These are phyloP conservation scores for Suillus decipiens DNA, from an alignment of 768 basidiomycete genomes.

Conservation along the genomic window DNA sequence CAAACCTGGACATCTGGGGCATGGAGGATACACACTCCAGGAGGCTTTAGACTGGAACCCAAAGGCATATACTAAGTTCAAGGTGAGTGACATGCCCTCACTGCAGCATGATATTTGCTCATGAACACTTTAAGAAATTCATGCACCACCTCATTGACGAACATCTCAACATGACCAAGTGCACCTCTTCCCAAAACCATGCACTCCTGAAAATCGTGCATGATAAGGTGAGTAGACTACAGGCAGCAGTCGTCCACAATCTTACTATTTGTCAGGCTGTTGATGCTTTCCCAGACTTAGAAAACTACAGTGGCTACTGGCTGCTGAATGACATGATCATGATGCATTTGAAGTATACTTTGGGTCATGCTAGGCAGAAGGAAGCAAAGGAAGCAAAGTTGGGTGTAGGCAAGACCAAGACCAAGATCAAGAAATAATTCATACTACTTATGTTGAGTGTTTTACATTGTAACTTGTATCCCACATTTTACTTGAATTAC, in stretches of 20 bases:
- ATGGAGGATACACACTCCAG: conserved; percentile 28
- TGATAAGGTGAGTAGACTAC: background rate
- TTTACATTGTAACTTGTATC: no score
- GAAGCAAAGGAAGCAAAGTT: background rate
- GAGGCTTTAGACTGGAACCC: conserved; percentile 21
- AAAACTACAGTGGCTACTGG: conserved; percentile 14
- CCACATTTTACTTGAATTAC: no score
- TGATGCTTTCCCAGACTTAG: conserved; percentile 12
- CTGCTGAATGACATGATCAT: conserved; percentile 15
- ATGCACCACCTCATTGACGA: conserved; percentile 9
- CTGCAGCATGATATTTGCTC: no score
- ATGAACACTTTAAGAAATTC: conserved; percentile 2
- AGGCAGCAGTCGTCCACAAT: background rate
- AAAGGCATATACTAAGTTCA: conserved; percentile 18
- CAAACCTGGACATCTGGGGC: conserved; percentile 23
- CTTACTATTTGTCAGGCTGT: conserved; percentile 1
- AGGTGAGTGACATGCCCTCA: conserved; percentile 13
- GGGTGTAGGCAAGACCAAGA: no score
- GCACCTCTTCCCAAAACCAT: conserved; percentile 11
- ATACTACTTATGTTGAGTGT: no score
- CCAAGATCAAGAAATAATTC: no score
- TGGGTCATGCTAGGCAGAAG: background rate
- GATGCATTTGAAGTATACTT: conserved; percentile 17
- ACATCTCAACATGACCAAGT: conserved; percentile 10
- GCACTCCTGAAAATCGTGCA: background rate